Evolutionary conservation across 257 asterid genomes (phyloP).

Genomic region (Mentha longifolia): DNA sequence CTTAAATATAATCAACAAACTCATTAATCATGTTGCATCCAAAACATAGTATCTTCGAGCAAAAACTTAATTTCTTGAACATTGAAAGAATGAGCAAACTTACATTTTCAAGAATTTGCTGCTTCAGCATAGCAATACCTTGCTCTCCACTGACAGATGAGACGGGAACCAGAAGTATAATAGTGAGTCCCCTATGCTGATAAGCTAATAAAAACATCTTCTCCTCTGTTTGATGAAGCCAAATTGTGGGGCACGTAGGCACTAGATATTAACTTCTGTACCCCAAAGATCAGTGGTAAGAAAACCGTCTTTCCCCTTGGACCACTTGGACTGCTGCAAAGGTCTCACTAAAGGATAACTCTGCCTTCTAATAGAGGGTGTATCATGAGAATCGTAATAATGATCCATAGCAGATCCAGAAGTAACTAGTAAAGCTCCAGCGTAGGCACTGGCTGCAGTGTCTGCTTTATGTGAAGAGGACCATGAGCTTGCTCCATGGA

Average conservation of each 20-base stretch:
- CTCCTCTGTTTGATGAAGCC: conserved; percentile 79
- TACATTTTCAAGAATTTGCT: conserved; percentile 80
- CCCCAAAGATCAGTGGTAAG: conserved; percentile 93
- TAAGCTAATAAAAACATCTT: conserved; percentile 79
- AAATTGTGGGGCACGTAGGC: conserved; percentile 67
- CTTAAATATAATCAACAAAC: conserved; percentile 20
- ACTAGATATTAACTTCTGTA: conserved; percentile 56
- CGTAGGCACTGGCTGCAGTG: conserved; percentile 51
- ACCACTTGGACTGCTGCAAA: conserved; percentile 84
- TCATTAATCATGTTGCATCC: conserved; percentile 11
- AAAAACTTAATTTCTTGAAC: neutral
- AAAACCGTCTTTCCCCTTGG: conserved; percentile 85
- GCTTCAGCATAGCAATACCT: conserved; percentile 78
- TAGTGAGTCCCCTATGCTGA: conserved; percentile 83
- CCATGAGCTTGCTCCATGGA: conserved; percentile 78
- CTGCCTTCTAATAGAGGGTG: conserved; percentile 55
- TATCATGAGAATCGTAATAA: conserved; percentile 54
- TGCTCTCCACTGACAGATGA: conserved; percentile 81
- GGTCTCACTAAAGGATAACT: conserved; percentile 84
- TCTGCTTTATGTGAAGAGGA: conserved; percentile 63
- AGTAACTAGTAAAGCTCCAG: conserved; percentile 54
- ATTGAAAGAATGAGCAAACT: conserved; percentile 32
- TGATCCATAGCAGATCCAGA: conserved; percentile 53
- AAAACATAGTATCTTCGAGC: conserved; percentile 23
- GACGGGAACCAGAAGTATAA: conserved; percentile 75